Base-by-base conservation (phyloP, 441 rosid genomes). In the Theobroma grandiflorum region DNA sequence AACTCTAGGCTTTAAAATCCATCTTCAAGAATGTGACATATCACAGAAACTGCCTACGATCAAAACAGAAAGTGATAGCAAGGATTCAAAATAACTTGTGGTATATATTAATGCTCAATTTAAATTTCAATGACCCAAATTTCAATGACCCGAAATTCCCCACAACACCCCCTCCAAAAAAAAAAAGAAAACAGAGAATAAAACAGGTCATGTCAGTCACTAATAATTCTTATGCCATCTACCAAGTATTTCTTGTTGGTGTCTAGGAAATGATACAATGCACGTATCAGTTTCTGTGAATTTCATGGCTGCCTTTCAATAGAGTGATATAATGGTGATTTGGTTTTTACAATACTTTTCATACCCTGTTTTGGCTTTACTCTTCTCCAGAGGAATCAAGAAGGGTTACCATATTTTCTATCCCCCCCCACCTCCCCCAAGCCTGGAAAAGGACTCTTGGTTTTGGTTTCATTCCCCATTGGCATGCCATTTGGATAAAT, bases 291-390 rank as follows among this genome's bases (percentile, higher is more conserved):
- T 45, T 71, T 33, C 75, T 52, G 59, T 18, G 3, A 52, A 22
- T 6, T 71, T 2, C 75, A 71, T 52, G 61, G 45, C 47, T 35
- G 47, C 47, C 62, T 35, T 72, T 53, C 4, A 72, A 52, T 14
- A 40, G 14, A 35, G 20, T 57, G 26, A 40, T 57, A 15, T 55
- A 38, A 40, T 38, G 52, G 52, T 8, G 52, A 4, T 58, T 74
- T 74, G 77, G 20, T 45, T 7, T 74, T 58, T 58, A 20, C 66
- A 72, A 72, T 72, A 55, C 15, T 10, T 53, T 22, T 64, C 76
- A 20, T 10, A n/a, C 42, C 52, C 38, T 8, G 7, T 58, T 74
- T 74, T 74, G 62, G 50, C 20, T 15, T 74, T 22, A 20, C 38
- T 58, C 52, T 69, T 43, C 45, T 22, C 10, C 40, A 37, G 49